phyloP scores from a whole-genome alignment of 345 rosid genomes.

The Syzygium jambos region DNA sequence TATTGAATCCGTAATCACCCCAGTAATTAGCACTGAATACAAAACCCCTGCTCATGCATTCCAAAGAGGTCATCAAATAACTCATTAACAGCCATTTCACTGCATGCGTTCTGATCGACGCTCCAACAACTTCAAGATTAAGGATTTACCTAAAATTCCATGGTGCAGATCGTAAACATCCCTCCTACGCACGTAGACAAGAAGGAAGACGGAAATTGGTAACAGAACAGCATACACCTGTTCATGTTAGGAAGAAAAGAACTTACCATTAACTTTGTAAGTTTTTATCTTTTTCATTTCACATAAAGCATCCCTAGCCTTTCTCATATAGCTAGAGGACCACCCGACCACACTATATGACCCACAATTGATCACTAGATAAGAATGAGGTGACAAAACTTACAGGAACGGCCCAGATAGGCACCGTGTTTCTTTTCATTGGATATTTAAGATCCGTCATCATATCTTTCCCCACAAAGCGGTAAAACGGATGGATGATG shows the following conservation, averaged over 20 bases:
- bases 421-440: slow-evolving; percentile 55
- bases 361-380: neutral
- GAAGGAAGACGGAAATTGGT: slow-evolving; percentile 41
- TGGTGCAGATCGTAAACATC: slow-evolving; percentile 83
- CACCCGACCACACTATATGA: neutral
- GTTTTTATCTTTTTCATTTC: neutral
- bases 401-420: slow-evolving; percentile 75
- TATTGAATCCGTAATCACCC: slow-evolving; percentile 67
- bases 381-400: neutral
- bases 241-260: neutral
- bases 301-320: neutral
- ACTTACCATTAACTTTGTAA: neutral
- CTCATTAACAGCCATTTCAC: neutral
- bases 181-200: slow-evolving; percentile 41
- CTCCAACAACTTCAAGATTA: neutral
- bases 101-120: neutral
- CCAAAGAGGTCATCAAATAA: neutral
- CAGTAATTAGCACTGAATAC: slow-evolving; percentile 66
- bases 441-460: slow-evolving; percentile 81
- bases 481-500: slow-evolving; percentile 57
- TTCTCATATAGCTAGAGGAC: neutral
- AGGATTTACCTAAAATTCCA: slow-evolving; percentile 43
- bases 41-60: slow-evolving; percentile 29
- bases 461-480: slow-evolving; percentile 76
- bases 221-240: slow-evolving; percentile 51